Base-by-base conservation (phyloP, 202 grass and related monocot genomes). In the Eragrostis tef region DNA sequence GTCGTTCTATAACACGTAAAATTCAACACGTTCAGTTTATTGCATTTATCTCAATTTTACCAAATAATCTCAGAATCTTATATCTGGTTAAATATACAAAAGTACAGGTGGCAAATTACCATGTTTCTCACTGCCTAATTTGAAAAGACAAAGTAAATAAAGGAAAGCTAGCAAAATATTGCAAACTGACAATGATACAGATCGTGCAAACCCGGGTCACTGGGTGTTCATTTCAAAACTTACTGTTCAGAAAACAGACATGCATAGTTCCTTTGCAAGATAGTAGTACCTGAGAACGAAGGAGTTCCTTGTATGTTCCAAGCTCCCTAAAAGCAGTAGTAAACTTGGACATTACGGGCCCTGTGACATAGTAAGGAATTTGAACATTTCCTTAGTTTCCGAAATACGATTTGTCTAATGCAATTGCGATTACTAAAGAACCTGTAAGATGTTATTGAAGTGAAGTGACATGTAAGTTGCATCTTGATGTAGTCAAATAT, bases 271-370 rank as follows among this genome's bases (percentile, higher is more conserved):
- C 51, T 58, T 44, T 49, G 57, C 51, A 67, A 15, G 29, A 86
- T 72, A 67, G 41, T 45, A 36, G 31, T 87, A 94, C 95, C 86
- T 98, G 95, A 84, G 95, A 93, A 70, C 95, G 95, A 91, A 93
- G 95, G 70, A 98, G 90, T 85, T 98, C 95, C 72, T 98, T 98
- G 77, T 98, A 94, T 82, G 90, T 93, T 75, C 90, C 90, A 56
- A 98, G 86, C 83, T 94, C 95, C 79, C 92, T 94, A 86, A 98
- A 98, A 74, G 92, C 92, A 87, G 92, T 94, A 67, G 89, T 92
- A 79, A 98, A 98, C 78, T 94, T 94, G 59, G 95, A 98, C 95
- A 98, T 98, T 60, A 98, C 95, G 54, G 95, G 95, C 15, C 95
- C 95, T 98, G 72, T 50, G 87, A 88, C 67, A 90, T 47, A 89